Conservation (phyloP, 1,284 basidiomycete genomes). For the Microbotryum lychnidis-dioicae region DNA sequence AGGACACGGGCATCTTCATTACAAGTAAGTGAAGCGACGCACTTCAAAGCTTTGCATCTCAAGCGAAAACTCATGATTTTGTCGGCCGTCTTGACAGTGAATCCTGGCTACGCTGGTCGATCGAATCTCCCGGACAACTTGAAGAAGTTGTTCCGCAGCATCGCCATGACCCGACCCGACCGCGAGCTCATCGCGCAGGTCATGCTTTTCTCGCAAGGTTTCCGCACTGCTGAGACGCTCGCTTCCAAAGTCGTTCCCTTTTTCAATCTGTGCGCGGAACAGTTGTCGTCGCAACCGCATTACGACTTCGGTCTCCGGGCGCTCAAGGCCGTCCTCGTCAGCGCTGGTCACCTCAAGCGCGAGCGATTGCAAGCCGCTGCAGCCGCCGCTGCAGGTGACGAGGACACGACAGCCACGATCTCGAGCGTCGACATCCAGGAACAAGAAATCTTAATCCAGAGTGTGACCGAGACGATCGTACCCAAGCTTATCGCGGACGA, state of each 20-base stretch:
- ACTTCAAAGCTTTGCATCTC: slow-evolving; percentile 69
- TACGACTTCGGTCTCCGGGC: slow-evolving; percentile 99
- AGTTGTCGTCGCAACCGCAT: slow-evolving; percentile 93
- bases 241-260: slow-evolving; percentile 98
- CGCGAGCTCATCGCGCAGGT: slow-evolving; percentile 98
- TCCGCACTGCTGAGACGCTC: slow-evolving; percentile 89
- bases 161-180: slow-evolving; percentile 99
- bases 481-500: slow-evolving; percentile 97
- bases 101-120: slow-evolving; percentile 89
- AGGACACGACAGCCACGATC: slow-evolving; percentile 36
- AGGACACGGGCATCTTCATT: slow-evolving; percentile 65
- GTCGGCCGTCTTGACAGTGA: slow-evolving; percentile 59
- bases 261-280: slow-evolving; percentile 96
- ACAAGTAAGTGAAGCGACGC: slow-evolving; percentile 17
- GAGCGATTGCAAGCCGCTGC: slow-evolving; percentile 56
- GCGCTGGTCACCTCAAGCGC: slow-evolving; percentile 94
- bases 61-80: not conserved
- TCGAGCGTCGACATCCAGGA: slow-evolving; percentile 64
- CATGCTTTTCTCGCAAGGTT: slow-evolving; percentile 98
- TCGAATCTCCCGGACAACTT: slow-evolving; percentile 95
- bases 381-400: slow-evolving; percentile 41
- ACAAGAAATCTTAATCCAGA: slow-evolving; percentile 96
- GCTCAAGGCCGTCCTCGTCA: slow-evolving; percentile 89
- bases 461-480: slow-evolving; percentile 98
- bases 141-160: slow-evolving; percentile 85